These are phyloP conservation scores for Raphanus sativus DNA, from an alignment of 345 rosid species.

Conservation along the genomic window DNA sequence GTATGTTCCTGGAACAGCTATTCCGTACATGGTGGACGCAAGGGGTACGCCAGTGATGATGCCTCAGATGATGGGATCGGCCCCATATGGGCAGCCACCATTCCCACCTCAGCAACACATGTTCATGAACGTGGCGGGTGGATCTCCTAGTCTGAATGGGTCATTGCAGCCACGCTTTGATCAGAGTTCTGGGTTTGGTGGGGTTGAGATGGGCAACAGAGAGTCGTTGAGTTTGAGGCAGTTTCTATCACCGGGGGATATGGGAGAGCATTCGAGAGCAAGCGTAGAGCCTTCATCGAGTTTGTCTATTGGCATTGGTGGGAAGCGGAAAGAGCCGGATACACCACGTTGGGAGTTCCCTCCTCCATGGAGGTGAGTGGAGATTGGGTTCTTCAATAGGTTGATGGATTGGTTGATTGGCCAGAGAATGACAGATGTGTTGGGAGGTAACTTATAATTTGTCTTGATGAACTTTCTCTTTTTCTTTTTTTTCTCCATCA, in stretches of 20 bases:
- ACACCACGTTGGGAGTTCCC: conserved; percentile 75
- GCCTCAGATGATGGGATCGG: conserved; percentile 61
- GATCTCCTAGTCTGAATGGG: conserved; percentile 51
- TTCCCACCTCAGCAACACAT: conserved; percentile 56
- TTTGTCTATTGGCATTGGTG: conserved; percentile 51
- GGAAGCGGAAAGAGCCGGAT: conserved; percentile 84
- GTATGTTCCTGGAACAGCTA: conserved; percentile 59
- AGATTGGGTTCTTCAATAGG: conserved; percentile 23
- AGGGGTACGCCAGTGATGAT: conserved; percentile 60
- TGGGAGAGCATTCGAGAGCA: conserved; percentile 58
- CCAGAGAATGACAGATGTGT: conserved; percentile 14
- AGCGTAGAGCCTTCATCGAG: conserved; percentile 58
- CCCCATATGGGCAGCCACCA: conserved; percentile 47
- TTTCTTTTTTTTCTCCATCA: neutral
- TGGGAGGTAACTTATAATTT: conserved; percentile 28
- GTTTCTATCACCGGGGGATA: conserved; percentile 50
- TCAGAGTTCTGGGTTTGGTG: conserved; percentile 63
- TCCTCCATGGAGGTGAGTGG: conserved; percentile 71
- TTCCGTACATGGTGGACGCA: conserved; percentile 74
- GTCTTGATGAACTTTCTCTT: conserved; percentile 17
- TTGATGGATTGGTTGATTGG: neutral
- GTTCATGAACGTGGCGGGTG: conserved; percentile 58
- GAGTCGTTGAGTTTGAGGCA: conserved; percentile 58
- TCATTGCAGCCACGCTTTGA: conserved; percentile 64
- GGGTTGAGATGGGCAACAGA: conserved; percentile 60